Evolutionary conservation across 2,329 filamentous ascomycete species (phyloP).

Genomic region (Verticillium nonalfalfae): DNA sequence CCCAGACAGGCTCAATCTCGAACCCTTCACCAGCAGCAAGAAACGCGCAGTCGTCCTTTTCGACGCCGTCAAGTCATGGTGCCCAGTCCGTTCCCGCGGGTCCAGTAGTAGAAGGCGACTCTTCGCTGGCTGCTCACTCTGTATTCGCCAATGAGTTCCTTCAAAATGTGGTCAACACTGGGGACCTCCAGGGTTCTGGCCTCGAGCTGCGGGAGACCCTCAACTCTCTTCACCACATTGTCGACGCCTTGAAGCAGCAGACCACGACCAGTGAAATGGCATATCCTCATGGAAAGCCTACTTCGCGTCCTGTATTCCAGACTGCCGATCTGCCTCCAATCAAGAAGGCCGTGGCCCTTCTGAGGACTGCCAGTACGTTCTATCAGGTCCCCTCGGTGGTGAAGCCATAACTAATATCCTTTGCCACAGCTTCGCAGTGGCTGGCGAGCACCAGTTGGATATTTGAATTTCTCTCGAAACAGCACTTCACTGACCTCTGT

Average conservation of each 20-base stretch:
- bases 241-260: constrained; percentile 18
- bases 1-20: neutral
- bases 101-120: constrained; percentile 34
- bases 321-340: constrained; percentile 11
- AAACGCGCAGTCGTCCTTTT: neutral
- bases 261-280: constrained; percentile 17
- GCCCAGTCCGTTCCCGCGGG: neutral
- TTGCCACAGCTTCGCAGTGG: neutral
- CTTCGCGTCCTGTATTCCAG: constrained; percentile 1
- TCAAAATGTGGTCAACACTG: constrained; percentile 25
- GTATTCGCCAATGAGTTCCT: constrained; percentile 39
- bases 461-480: constrained; percentile 19
- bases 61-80: constrained; percentile 10
- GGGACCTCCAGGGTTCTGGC: constrained; percentile 17
- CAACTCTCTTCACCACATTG: constrained; percentile 23
- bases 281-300: constrained; percentile 13
- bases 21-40: neutral
- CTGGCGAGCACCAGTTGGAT: constrained; percentile 18
- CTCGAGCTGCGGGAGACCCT: constrained; percentile 26
- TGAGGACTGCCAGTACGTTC: constrained; percentile 3
- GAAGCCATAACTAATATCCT: neutral
- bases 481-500: constrained; percentile 23
- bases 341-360: constrained; percentile 7
- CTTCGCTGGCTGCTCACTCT: constrained; percentile 37
- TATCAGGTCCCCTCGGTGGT: neutral